Evolutionary conservation across 192 early-diverging fungal genomes (phyloP), one percentile per base, ranked within the genome.

Genomic region (Backusella morwellensis): DNA sequence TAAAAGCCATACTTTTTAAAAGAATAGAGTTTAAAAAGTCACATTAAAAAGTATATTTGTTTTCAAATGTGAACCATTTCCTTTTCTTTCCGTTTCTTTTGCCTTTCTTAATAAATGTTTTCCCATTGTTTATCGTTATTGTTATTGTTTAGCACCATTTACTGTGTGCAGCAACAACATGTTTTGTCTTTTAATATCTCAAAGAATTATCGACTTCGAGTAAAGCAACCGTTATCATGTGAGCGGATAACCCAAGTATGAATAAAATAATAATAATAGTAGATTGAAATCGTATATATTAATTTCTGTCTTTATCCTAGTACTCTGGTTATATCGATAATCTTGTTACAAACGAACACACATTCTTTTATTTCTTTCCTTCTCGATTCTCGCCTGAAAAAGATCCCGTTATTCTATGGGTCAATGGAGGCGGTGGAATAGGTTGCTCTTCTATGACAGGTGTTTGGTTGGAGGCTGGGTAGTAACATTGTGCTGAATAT

Each of bases 281-380:
- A 7, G 4, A 54, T 54, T 15, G 5, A 0, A 68, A 36, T 21
- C 1, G 6, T 34, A 19, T 68, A 35, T 35, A 19, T 68, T 35
- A n/a, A n/a, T 38, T 68, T n/a, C 17, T 35, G 9, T 36, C 17
- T 68, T 68, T n/a, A 19, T 38, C 4, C 2, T 69, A 70, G 68
- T 70, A 70, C 7, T 70, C 68, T n/a, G 68, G 68, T 70, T 70
- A 70, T 38, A 70, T 70, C 21, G 68, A 70, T 14, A 70, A 40
- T 11, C 68, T 70, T 41, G 36, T 38, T 36, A 40, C 78, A 17
- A 87, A 89, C 68, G 88, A 90, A 63, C 92, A 95, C 84, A 95
- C 94, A 70, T 95, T 93, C 87, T 95, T 93, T 85, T 95, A 93
- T 94, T 97, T 98, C 89, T 97, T 98, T 82, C 95, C 95, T 80